Evolutionary conservation across 225 moss, liverwort and hornwort species (phyloP), one percentile per base, ranked within the genome.

Genomic region (Marchantia paleacea): DNA sequence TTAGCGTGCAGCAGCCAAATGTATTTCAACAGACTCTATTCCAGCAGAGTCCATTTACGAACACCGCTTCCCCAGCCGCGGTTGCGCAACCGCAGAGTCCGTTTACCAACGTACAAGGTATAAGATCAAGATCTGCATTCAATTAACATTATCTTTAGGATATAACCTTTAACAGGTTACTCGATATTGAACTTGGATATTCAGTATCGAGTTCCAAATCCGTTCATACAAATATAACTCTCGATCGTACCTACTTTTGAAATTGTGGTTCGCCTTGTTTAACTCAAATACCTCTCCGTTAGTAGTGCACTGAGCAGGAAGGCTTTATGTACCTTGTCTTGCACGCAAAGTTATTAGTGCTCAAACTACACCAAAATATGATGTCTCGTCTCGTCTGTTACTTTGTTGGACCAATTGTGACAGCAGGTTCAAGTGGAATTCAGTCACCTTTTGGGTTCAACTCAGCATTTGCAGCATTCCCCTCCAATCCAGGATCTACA

Each of bases 1-100:
- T 77, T 60, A 61, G 64, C 50, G 72, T 52, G 47, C 80, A 84
- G 69, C 87, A 70, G 61, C 47, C 78, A 66, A 84, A 74, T 76
- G 11, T 63, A 75, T 68, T 73, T 73, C 25, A 62, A 28, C 82
- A 63, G 53, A 80, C 61, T 78, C 76, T 64, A 51, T 76, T 84
- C 31, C 78, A 78, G 84, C 81, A 78, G 68, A 64, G 64, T 24
- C 64, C 64, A 24, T 64, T 64, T 7, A 39, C 39, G 7, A 76
- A 20, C 31, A 11, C 28, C 15, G 47, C 29, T 11, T 28, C 55
- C 0, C 58, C 75, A 55, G 28, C 8, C 28, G 14, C 55, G 53
- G 39, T 39, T 39, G 29, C 51, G 7, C 29, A 26, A 14, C 55
- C 54, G 24, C 74, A 55, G 10, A 75, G 55, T 75, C 54, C 54